These are phyloP conservation scores for Quercus gilva DNA, from an alignment of 306 rosid species.

Conservation along the genomic window DNA sequence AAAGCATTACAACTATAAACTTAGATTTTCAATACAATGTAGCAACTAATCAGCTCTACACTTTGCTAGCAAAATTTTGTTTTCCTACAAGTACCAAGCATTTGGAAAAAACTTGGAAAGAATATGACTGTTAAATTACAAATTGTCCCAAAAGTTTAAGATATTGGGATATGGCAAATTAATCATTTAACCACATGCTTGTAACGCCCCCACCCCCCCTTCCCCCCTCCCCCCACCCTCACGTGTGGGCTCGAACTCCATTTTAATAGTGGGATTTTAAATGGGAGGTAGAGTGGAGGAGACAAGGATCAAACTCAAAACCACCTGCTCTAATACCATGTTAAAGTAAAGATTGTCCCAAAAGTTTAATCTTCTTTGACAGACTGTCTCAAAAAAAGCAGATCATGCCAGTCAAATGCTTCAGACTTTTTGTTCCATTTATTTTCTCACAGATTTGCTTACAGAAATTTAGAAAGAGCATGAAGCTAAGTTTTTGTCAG, in stretches of 20 bases:
- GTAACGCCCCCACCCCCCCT: fast-evolving
- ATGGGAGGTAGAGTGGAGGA: too few species aligned
- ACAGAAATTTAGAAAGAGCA: not conserved
- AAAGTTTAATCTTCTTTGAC: not conserved
- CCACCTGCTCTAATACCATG: too few species aligned
- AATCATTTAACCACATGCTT: too few species aligned
- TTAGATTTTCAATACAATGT: not conserved
- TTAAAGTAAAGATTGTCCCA: too few species aligned
- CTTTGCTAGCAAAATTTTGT: not conserved
- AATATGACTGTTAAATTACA: not conserved
- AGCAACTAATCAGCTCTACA: not conserved
- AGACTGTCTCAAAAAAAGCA: not conserved
- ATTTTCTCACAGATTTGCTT: not conserved
- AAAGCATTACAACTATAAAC: not conserved
- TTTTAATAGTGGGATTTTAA: too few species aligned
- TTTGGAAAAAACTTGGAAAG: not conserved
- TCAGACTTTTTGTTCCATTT: not conserved
- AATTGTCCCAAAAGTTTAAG: too few species aligned
- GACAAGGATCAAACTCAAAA: too few species aligned
- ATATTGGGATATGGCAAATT: too few species aligned
- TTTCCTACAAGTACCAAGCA: not conserved
- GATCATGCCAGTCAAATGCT: not conserved
- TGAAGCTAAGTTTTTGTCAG: constrained; percentile 1
- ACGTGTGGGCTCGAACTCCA: too few species aligned
- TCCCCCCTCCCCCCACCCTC: fast-evolving